These are phyloP conservation scores for Pseudogymnoascus sp. DNA, from an alignment of 2,329 filamentous ascomycete species.

Conservation along the genomic window DNA sequence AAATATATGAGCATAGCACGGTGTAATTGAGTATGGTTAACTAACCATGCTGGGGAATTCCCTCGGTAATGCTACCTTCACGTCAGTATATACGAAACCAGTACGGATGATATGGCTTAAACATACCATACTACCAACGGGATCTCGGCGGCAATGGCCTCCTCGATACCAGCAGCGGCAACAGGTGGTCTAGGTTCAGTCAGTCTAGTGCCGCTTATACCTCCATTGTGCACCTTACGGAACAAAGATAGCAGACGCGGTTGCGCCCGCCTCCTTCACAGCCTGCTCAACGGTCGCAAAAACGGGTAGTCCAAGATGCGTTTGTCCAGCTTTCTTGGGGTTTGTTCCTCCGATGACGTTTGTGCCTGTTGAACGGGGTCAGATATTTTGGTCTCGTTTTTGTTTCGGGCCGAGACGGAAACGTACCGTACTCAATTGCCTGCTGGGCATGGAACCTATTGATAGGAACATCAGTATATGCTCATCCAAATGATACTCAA, in stretches of 20 bases:
- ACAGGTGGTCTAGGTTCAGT: constrained; percentile 60
- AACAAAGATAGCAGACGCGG: constrained; percentile 90
- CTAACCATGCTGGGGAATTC: constrained; percentile 91
- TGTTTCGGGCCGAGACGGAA: not conserved
- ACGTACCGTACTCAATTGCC: constrained; percentile 93
- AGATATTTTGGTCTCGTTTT: not conserved
- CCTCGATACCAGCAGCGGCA: constrained; percentile 91
- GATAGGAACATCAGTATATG: constrained; percentile 28
- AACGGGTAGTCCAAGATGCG: constrained; percentile 85
- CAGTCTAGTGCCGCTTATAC: constrained; percentile 9
- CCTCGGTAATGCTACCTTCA: constrained; percentile 68
- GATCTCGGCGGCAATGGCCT: constrained; percentile 87
- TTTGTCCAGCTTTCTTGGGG: constrained; percentile 92
- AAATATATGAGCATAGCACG: constrained; percentile 16
- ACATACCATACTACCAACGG: constrained; percentile 78
- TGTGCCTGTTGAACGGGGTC: constrained; percentile 53
- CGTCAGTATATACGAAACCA: constrained; percentile 20
- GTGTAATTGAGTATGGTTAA: constrained; percentile 19
- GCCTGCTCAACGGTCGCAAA: constrained; percentile 85
- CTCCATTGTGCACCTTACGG: constrained; percentile 47
- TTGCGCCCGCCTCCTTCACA: constrained; percentile 82
- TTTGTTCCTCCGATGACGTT: constrained; percentile 97
- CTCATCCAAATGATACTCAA: constrained; percentile 6
- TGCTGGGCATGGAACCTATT: constrained; percentile 90
- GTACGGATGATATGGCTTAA: constrained; percentile 12